A percentile compares a stretch with the other conserved stretches of the same genome.
These are phyloP conservation scores for Echium plantagineum DNA, from an alignment of 257 asterid genomes.

Conservation along the genomic window DNA sequence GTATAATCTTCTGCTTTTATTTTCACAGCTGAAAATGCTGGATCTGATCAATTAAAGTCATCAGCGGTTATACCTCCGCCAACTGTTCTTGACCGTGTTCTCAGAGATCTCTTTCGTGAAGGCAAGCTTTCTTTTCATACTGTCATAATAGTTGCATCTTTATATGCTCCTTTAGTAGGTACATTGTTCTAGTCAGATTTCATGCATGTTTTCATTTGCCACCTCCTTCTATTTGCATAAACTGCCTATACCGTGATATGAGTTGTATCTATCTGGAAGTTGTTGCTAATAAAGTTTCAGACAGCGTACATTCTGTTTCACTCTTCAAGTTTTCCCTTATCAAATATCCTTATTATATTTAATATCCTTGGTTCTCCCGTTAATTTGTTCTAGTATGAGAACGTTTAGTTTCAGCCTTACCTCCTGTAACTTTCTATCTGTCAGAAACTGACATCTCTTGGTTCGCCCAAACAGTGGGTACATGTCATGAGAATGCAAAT, in stretches of 20 bases:
- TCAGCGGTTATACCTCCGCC: constrained; percentile 82
- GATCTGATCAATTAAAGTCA: constrained; percentile 56
- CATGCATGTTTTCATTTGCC: not conserved
- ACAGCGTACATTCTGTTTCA: not conserved
- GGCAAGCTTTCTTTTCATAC: constrained; percentile 26
- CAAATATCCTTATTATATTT: not conserved
- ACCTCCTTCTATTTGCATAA: not conserved
- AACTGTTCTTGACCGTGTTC: constrained; percentile 90
- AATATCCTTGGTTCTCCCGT: not conserved
- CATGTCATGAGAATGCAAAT: no score
- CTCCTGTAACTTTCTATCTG: no score
- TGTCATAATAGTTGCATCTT: constrained; percentile 4
- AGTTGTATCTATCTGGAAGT: not conserved
- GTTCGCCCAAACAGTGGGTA: no score
- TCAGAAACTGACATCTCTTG: no score
- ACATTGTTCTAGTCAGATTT: not conserved
- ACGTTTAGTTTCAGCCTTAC: not conserved
- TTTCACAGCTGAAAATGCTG: constrained; percentile 39
- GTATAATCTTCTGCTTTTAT: constrained; percentile 4
- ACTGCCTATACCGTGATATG: not conserved
- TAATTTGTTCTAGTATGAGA: not conserved
- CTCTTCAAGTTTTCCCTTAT: not conserved
- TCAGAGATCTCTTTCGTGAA: constrained; percentile 74
- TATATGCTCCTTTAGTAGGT: constrained; percentile 3
- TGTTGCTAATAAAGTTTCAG: not conserved